Conservation (phyloP, 345 rosid genomes). For the Salix koriyanagi region DNA sequence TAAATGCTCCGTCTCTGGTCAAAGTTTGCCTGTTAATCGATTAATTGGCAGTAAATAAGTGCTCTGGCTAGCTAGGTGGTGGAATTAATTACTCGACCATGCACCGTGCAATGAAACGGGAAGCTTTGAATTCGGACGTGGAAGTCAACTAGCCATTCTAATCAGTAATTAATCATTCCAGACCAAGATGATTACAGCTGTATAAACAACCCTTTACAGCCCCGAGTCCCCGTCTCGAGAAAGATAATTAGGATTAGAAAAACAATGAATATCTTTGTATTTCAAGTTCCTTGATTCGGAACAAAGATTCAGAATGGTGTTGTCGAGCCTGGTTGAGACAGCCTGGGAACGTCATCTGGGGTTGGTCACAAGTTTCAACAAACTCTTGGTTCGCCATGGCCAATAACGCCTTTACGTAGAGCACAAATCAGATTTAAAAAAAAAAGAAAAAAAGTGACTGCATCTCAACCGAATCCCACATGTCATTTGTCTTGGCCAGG, state of each 20-base stretch:
- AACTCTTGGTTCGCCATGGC: background rate
- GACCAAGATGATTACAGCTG: background rate
- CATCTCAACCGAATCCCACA: slow-evolving; percentile 8
- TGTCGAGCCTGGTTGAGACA: background rate
- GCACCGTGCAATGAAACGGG: background rate
- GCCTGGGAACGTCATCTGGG: background rate
- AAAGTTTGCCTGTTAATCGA: background rate
- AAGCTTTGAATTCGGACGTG: background rate
- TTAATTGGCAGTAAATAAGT: background rate
- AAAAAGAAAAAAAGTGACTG: background rate
- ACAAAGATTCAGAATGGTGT: background rate
- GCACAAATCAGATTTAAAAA: background rate
- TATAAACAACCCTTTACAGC: background rate
- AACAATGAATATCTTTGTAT: background rate
- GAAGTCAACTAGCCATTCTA: background rate
- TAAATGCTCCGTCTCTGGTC: background rate
- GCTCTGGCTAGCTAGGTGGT: background rate
- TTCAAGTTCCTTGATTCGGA: slow-evolving; percentile 22
- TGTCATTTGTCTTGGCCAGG: slow-evolving; percentile 25
- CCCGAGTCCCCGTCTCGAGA: background rate
- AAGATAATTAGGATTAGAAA: slow-evolving; percentile 1
- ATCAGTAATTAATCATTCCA: background rate
- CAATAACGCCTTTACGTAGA: slow-evolving; percentile 12
- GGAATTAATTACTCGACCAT: background rate
- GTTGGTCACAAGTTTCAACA: slow-evolving; percentile 14